These are phyloP conservation scores for Penicillium sp. DNA, from an alignment of 2,329 filamentous ascomycete genomes.

Conservation along the genomic window DNA sequence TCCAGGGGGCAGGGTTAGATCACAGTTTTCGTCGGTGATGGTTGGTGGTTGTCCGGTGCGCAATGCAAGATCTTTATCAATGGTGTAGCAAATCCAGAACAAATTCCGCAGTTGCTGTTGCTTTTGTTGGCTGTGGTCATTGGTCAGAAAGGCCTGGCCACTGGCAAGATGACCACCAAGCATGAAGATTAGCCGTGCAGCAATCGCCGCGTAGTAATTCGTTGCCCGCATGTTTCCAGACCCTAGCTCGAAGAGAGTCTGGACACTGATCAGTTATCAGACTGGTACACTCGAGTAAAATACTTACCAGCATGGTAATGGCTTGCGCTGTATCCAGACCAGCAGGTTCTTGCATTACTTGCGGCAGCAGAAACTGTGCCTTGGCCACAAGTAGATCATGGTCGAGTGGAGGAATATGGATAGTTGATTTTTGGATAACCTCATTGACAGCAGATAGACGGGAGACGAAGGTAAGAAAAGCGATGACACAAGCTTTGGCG, in stretches of 20 bases:
- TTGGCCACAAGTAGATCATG: slow-evolving; percentile 42
- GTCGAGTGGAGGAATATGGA: slow-evolving; percentile 31
- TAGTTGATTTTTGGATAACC: neutral
- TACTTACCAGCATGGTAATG: slow-evolving; percentile 48
- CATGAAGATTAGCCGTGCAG: slow-evolving; percentile 49
- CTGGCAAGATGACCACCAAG: slow-evolving; percentile 46
- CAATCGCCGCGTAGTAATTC: slow-evolving; percentile 45
- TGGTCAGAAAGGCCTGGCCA: slow-evolving; percentile 11
- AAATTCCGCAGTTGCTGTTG: slow-evolving; percentile 38
- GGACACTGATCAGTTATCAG: neutral
- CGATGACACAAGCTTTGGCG: slow-evolving; percentile 48
- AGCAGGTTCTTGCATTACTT: slow-evolving; percentile 43
- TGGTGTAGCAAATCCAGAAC: slow-evolving; percentile 55
- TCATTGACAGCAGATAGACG: slow-evolving; percentile 20
- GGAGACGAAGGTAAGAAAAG: slow-evolving; percentile 46
- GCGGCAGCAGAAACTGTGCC: slow-evolving; percentile 44
- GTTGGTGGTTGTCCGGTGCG: slow-evolving; percentile 53
- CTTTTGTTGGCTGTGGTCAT: slow-evolving; percentile 17
- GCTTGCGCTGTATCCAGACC: slow-evolving; percentile 48
- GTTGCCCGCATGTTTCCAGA: slow-evolving; percentile 49
- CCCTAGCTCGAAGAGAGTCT: slow-evolving; percentile 46
- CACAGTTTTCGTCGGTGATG: slow-evolving; percentile 52
- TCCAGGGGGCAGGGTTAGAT: slow-evolving; percentile 48
- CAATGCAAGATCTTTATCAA: slow-evolving; percentile 56
- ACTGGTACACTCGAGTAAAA: neutral